phyloP scores from a whole-genome alignment of 1,284 basidiomycete genomes.

The Boletellus deceptivus region DNA sequence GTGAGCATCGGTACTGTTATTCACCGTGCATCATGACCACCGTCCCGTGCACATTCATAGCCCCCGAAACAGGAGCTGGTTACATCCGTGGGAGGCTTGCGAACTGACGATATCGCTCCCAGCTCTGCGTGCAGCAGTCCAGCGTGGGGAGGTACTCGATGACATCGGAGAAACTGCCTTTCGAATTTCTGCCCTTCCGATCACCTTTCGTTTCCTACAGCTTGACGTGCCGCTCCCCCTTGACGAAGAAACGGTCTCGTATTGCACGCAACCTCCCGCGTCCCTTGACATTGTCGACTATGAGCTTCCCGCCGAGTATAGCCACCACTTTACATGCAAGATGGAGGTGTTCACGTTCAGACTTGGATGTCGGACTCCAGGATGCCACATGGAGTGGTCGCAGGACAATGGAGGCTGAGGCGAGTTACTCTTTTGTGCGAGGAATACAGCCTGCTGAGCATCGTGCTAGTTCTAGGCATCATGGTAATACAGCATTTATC shows the following conservation, averaged over 20 bases:
- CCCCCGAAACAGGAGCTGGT: background rate
- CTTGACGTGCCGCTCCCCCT: slow-evolving; percentile 6
- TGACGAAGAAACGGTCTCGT: slow-evolving; percentile 1
- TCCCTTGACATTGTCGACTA: slow-evolving; percentile 1
- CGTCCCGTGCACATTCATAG: background rate
- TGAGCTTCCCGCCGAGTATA: background rate
- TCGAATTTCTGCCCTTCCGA: background rate
- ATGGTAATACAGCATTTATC: slow-evolving; percentile 1
- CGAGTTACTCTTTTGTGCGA: background rate
- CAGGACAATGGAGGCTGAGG: slow-evolving; percentile 1
- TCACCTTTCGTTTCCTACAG: slow-evolving; percentile 2
- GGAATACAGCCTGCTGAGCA: background rate
- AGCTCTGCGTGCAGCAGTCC: background rate
- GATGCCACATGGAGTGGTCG: slow-evolving; percentile 9
- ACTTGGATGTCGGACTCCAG: slow-evolving; percentile 1
- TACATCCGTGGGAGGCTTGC: background rate
- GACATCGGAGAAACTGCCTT: background rate
- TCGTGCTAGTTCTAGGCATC: background rate
- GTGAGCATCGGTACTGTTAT: slow-evolving; percentile 3
- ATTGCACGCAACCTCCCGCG: slow-evolving; percentile 1
- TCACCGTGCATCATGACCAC: background rate
- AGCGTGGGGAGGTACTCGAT: background rate
- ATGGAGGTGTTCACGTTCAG: slow-evolving; percentile 5
- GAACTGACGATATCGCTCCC: slow-evolving; percentile 4
- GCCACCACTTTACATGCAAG: slow-evolving; percentile 4